A percentile compares a stretch with the other conserved stretches of the same genome.
Conservation (phyloP, 2,329 filamentous ascomycete genomes). For the Gnomoniopsis sp. region DNA sequence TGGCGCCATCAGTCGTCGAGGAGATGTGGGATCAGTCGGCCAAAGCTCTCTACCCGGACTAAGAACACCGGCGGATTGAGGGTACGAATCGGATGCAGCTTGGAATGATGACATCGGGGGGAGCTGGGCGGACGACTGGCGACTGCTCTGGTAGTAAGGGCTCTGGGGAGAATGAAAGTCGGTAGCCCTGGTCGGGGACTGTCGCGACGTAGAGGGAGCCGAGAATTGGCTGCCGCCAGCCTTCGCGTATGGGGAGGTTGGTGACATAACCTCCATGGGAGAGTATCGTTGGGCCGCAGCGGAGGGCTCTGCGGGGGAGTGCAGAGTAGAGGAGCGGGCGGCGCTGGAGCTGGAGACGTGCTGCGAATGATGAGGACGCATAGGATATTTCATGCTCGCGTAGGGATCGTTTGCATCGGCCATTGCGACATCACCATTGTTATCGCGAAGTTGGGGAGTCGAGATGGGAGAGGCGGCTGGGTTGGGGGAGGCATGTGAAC, state of each 20-base stretch:
- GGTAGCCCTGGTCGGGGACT: slow-evolving; percentile 73
- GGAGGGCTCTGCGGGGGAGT: slow-evolving; percentile 74
- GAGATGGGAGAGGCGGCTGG: slow-evolving; percentile 56
- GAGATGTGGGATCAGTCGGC: slow-evolving; percentile 53
- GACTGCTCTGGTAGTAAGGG: slow-evolving; percentile 45
- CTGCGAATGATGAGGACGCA: slow-evolving; percentile 74
- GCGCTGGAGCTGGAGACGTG: slow-evolving; percentile 54
- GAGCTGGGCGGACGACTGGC: slow-evolving; percentile 59
- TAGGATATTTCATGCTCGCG: slow-evolving; percentile 79
- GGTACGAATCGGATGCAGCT: slow-evolving; percentile 67
- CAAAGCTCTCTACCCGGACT: slow-evolving; percentile 61
- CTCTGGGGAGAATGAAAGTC: slow-evolving; percentile 51
- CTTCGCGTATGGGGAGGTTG: slow-evolving; percentile 70
- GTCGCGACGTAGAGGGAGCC: slow-evolving; percentile 55
- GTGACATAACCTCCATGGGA: slow-evolving; percentile 87
- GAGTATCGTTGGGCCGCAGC: slow-evolving; percentile 89
- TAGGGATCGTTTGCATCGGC: slow-evolving; percentile 82
- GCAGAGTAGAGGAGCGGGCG: slow-evolving; percentile 54
- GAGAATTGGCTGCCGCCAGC: slow-evolving; percentile 51
- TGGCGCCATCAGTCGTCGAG: slow-evolving; percentile 47
- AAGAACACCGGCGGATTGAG: slow-evolving; percentile 58
- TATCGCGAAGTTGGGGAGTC: slow-evolving; percentile 62
- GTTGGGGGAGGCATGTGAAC: slow-evolving; percentile 34
- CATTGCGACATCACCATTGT: slow-evolving; percentile 78
- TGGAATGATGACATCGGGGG: slow-evolving; percentile 71